phyloP scores from a whole-genome alignment of 805 yeast genomes.

The Phaffomyces thermotolerans region DNA sequence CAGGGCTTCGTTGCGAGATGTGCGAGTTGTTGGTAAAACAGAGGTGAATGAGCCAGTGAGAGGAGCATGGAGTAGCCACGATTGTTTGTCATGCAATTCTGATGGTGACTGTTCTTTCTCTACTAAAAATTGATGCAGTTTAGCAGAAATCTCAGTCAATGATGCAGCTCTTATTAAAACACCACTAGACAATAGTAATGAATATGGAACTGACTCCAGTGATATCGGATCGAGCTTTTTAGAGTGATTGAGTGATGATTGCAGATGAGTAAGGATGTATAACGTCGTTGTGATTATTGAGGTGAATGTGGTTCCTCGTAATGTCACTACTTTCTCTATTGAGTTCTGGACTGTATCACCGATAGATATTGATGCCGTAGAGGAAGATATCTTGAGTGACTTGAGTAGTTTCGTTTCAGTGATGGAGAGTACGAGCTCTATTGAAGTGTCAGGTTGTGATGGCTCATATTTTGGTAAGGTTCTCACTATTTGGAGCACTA shows the following conservation, averaged over 20 bases:
- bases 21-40: background rate
- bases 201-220: background rate
- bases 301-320: background rate
- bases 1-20: slow-evolving; percentile 6
- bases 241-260: background rate
- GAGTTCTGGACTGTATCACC: slow-evolving; percentile 4
- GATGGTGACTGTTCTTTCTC: too few relatives aligned
- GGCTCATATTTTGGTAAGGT: background rate
- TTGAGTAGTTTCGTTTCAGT: slow-evolving; percentile 1
- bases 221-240: background rate
- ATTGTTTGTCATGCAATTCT: too few relatives aligned
- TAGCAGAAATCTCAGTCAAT: background rate
- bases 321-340: slow-evolving; percentile 1
- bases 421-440: background rate
- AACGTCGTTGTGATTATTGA: background rate
- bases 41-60: background rate
- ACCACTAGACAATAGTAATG: background rate
- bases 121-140: background rate
- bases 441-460: background rate
- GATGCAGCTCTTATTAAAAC: background rate
- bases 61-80: background rate
- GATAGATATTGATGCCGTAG: background rate
- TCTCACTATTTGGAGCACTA: background rate
- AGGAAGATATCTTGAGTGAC: background rate
- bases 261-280: slow-evolving; percentile 1